Percentiles rank a stretch among this genome's conserved stretches.
Conservation (phyloP, 371 early-diverging fungal genomes). For the Rhizopus microsporus region DNA sequence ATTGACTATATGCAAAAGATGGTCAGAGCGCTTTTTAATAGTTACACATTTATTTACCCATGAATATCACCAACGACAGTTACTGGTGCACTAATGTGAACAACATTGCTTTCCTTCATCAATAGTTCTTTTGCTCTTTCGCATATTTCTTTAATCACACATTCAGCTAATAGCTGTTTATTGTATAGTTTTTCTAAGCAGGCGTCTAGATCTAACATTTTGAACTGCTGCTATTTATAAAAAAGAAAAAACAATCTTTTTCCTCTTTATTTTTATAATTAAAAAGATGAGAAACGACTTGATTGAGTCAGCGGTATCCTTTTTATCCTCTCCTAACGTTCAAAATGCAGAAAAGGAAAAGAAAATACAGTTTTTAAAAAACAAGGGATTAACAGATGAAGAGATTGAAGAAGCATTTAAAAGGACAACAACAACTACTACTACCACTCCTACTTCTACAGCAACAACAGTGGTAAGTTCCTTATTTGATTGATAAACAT, state of each 20-base stretch:
- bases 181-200: constrained; percentile 72
- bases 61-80: constrained; percentile 97
- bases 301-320: constrained; percentile 53
- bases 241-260: not conserved
- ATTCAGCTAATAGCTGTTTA: constrained; percentile 83
- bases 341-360: constrained; percentile 55
- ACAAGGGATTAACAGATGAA: constrained; percentile 56
- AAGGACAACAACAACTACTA: constrained; percentile 20
- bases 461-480: not conserved
- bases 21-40: not conserved
- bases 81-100: constrained; percentile 85
- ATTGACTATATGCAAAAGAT: constrained; percentile 69
- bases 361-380: constrained; percentile 58
- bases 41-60: constrained; percentile 58
- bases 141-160: constrained; percentile 86
- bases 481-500: not conserved
- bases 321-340: constrained; percentile 56
- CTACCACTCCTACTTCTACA: not conserved
- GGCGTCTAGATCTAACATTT: constrained; percentile 67
- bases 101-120: constrained; percentile 89
- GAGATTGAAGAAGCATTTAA: constrained; percentile 62
- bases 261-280: not conserved
- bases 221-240: not conserved
- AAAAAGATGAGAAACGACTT: constrained; percentile 50
- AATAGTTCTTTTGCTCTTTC: constrained; percentile 86